phyloP scores from a whole-genome alignment of 192 early-diverging fungal genomes.

The Linnemannia hyalina region DNA sequence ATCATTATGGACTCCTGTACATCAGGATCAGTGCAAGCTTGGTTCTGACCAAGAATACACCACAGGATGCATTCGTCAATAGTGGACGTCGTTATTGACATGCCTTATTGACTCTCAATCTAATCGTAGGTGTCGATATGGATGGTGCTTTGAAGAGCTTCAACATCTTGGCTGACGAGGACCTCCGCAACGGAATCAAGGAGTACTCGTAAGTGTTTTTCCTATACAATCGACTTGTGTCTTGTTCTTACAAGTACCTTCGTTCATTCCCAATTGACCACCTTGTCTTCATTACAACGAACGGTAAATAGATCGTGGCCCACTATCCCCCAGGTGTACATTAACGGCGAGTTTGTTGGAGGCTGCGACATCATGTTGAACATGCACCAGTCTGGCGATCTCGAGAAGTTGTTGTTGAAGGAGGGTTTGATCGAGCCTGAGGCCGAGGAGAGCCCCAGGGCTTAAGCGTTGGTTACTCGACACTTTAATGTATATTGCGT shows the following conservation, averaged over 20 bases:
- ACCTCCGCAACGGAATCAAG: slow-evolving; percentile 93
- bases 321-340: slow-evolving; percentile 95
- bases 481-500: neutral
- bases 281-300: neutral
- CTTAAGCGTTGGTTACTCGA: slow-evolving; percentile 14
- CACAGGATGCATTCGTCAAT: neutral
- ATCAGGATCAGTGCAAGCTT: no score
- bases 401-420: slow-evolving; percentile 83
- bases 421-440: slow-evolving; percentile 72
- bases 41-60: neutral
- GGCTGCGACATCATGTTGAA: slow-evolving; percentile 93
- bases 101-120: neutral
- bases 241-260: neutral
- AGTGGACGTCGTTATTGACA: neutral
- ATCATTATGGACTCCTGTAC: no score
- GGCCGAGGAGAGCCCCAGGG: slow-evolving; percentile 49
- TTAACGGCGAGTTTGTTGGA: slow-evolving; percentile 96
- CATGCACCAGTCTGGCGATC: slow-evolving; percentile 92
- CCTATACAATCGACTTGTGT: neutral
- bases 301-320: slow-evolving; percentile 80
- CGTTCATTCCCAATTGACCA: neutral
- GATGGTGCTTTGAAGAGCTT: slow-evolving; percentile 74
- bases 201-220: slow-evolving; percentile 78
- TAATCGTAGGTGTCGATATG: slow-evolving; percentile 74
- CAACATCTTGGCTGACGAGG: slow-evolving; percentile 91